Base-by-base conservation (phyloP, 2,329 filamentous ascomycete genomes). In the Ophiostoma pallidulum region DNA sequence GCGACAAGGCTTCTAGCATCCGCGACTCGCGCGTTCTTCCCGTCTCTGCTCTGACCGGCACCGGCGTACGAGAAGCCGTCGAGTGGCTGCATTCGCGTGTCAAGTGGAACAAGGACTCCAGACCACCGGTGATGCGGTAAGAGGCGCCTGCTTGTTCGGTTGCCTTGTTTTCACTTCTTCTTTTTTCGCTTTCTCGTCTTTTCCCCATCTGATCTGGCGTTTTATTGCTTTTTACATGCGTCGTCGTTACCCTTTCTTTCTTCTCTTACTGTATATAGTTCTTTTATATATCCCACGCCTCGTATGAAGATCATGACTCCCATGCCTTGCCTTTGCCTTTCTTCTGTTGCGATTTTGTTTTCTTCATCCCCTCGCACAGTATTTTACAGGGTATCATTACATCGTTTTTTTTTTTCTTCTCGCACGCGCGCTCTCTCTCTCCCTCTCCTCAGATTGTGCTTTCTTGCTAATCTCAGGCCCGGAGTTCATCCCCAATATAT, bases 71-170 rank as follows among this genome's bases (percentile, higher is more conserved):
- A 59, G 92, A 97, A 69, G 91, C 92, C 1, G 85, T 98, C n/a
- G 92, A 97, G 61, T 98, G 92, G 92, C 72, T 98, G 50, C 81
- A 87, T 61, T 91, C 82, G 56, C 74, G 92, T 52, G 88, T 97
- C 24, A 89, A 87, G 65, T 97, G 92, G 88, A 97, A 97, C 64
- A 95, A 92, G 68, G 91, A 96, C 65, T 83, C 80, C 4, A 75
- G 92, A 52, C 90, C 91, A 53, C 92, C 92, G 2, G 82, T 94
- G 45, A 95, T 96, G 90, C 77, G 89, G 68, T 97, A 73, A 29
- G 8, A 5, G n/a, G n/a, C 6, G n/a, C 14, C 4, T 9, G 16
- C 33, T 8, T 19, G 5, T 18, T 14, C 16, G 33, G 19, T 6
- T 19, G 31, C 14, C n/a, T 36, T 18, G 6, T 12, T 22, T n/a